Evolutionary conservation across 2,329 filamentous ascomycete genomes (phyloP), one percentile per base, ranked within the genome.

Genomic region (Penicillium sp.): DNA sequence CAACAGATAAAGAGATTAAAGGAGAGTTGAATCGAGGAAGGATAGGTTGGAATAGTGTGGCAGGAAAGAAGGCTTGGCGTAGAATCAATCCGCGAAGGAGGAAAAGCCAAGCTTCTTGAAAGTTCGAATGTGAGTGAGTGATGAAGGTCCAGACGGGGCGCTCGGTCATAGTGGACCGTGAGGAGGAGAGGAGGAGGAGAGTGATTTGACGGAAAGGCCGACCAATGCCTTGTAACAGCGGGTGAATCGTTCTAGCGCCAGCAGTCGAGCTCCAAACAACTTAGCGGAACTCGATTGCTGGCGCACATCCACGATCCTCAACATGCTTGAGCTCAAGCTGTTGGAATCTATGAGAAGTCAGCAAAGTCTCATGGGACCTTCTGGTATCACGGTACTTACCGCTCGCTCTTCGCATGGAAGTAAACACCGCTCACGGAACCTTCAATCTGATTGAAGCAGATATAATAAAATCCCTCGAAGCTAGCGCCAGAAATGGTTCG

Each of bases 401-500:
- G 96, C 80, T 98, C 94, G 78, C 93, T 98, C 80, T 96, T 96
- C 13, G 91, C 90, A 79, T 99, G 95, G 75, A 96, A 99, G 78
- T 99, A 99, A 59, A 98, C 96, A 18, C 95, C 95, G 71, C 87
- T 93, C 41, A 99, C 90, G 63, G 85, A 88, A 7, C 94, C 95
- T 63, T 88, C 85, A 50, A 92, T 81, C 77, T 98, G 94, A 75
- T 98, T 96, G 80, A 98, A 98, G 79, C 93, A 97, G 66, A 99
- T 98, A 72, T 99, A 99, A 75, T 98, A 99, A 74, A 99, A 99
- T 0, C 95, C 95, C 73, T 99, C 95, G 60, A 98, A 99, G 71
- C 94, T 98, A 7, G 95, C 95, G 18, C 95, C 95, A 36, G 87
- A 90, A 61, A 99, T 96, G 11, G 91, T 96, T 61, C 89, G 86